A percentile compares a stretch with the other conserved stretches of the same genome.
These are phyloP conservation scores for Hericium rajendrae DNA, from an alignment of 768 basidiomycete species.

Conservation along the genomic window DNA sequence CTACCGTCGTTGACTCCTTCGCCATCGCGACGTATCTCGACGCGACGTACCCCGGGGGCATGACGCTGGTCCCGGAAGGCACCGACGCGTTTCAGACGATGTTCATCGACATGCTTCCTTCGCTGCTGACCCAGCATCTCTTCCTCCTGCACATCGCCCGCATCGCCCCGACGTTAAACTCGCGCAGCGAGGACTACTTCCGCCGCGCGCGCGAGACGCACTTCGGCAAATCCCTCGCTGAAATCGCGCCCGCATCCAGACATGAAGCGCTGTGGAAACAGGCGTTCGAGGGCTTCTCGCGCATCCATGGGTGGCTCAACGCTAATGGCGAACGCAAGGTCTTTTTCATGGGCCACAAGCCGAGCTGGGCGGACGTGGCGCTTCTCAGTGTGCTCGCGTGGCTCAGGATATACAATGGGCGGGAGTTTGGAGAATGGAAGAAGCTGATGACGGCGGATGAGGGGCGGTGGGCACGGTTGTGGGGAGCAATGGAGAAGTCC, in stretches of 20 bases:
- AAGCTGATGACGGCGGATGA: not conserved
- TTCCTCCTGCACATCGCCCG: not conserved
- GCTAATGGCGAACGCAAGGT: not conserved
- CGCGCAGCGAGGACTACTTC: not conserved
- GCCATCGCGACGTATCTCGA: conserved; percentile 44
- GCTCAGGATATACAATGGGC: not conserved
- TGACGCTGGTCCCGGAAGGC: not conserved
- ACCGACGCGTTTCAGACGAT: not conserved
- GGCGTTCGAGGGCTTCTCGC: not conserved
- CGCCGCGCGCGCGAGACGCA: not conserved
- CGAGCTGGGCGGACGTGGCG: not conserved
- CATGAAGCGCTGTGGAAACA: not conserved
- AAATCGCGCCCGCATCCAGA: not conserved
- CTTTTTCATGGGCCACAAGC: not conserved
- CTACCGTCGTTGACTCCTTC: conserved; percentile 31
- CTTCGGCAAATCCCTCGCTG: not conserved
- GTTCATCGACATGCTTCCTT: not conserved
- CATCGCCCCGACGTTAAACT: not conserved
- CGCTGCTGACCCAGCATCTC: not conserved
- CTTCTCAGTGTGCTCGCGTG: not conserved
- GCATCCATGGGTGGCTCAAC: not conserved
- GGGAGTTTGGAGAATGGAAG: not conserved
- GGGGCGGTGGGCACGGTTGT: not conserved
- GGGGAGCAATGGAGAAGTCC: not conserved
- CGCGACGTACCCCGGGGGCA: conserved; percentile 25